Conservation (phyloP, 2,329 filamentous ascomycete genomes). For the Claviceps humidiphila region DNA sequence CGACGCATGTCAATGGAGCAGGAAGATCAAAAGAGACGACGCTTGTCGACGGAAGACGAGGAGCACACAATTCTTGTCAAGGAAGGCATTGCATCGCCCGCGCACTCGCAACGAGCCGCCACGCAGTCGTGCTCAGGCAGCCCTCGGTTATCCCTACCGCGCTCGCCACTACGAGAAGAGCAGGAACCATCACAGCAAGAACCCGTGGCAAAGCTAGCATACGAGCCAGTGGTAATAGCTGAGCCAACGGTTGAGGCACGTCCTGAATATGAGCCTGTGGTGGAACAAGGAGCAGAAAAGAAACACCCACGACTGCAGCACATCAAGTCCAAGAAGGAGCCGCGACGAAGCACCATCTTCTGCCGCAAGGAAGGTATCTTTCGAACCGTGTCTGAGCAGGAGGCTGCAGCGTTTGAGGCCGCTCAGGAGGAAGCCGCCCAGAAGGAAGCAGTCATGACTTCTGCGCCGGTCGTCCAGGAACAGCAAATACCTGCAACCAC, state of each 20-base stretch:
- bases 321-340: slow-evolving; percentile 23
- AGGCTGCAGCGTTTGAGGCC: slow-evolving; percentile 30
- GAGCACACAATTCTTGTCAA: slow-evolving; percentile 17
- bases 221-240: background rate
- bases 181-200: background rate
- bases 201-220: background rate
- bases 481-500: slow-evolving; percentile 9
- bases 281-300: slow-evolving; percentile 13
- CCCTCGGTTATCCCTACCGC: background rate
- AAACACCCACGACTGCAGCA: slow-evolving; percentile 9
- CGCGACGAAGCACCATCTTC: slow-evolving; percentile 41
- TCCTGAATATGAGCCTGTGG: slow-evolving; percentile 11
- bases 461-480: background rate
- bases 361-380: slow-evolving; percentile 51
- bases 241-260: background rate
- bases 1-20: slow-evolving; percentile 6
- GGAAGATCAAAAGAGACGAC: background rate
- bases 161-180: background rate
- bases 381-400: slow-evolving; percentile 43
- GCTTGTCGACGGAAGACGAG: slow-evolving; percentile 8
- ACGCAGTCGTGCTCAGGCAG: background rate
- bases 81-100: slow-evolving; percentile 18
- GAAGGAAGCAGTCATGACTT: slow-evolving; percentile 9
- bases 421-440: slow-evolving; percentile 6
- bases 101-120: slow-evolving; percentile 13